Percentiles rank a stretch among this genome's conserved stretches.
Conservation (phyloP, 176 grass and related monocot species). For the Avena atlantica region DNA sequence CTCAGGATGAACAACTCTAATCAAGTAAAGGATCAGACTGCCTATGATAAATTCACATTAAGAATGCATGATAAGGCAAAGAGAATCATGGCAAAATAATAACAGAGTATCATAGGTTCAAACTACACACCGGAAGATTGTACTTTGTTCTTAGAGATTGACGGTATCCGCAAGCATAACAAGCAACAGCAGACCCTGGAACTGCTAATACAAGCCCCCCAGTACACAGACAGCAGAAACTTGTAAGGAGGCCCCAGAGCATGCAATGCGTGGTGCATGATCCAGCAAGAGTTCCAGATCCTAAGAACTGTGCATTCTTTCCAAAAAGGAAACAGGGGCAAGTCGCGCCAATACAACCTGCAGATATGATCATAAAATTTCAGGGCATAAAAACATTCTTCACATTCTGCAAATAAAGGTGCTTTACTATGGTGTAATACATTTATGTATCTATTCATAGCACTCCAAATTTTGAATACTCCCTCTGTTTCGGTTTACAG, state of each 20-base stretch:
- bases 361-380: slow-evolving; percentile 34
- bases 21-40: slow-evolving; percentile 3
- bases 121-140: slow-evolving; percentile 68
- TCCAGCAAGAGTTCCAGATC: slow-evolving; percentile 78
- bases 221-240: slow-evolving; percentile 82
- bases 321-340: slow-evolving; percentile 92
- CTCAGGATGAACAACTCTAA: background rate
- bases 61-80: background rate
- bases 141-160: slow-evolving; percentile 71
- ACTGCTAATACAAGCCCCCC: slow-evolving; percentile 74
- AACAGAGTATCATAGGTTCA: background rate
- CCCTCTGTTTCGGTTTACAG: too few relatives aligned
- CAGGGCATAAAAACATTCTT: slow-evolving; percentile 9
- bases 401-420: background rate
- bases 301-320: slow-evolving; percentile 87
- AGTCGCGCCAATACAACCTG: slow-evolving; percentile 82
- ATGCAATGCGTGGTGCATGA: slow-evolving; percentile 90
- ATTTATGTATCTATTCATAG: background rate
- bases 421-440: background rate
- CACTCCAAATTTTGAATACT: slow-evolving; percentile 7
- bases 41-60: background rate
- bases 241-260: slow-evolving; percentile 84
- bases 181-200: slow-evolving; percentile 85
- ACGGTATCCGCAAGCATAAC: slow-evolving; percentile 84
- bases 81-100: slow-evolving; percentile 19